Conservation (phyloP, 2,329 filamentous ascomycete genomes). For the Monosporascus sp. region DNA sequence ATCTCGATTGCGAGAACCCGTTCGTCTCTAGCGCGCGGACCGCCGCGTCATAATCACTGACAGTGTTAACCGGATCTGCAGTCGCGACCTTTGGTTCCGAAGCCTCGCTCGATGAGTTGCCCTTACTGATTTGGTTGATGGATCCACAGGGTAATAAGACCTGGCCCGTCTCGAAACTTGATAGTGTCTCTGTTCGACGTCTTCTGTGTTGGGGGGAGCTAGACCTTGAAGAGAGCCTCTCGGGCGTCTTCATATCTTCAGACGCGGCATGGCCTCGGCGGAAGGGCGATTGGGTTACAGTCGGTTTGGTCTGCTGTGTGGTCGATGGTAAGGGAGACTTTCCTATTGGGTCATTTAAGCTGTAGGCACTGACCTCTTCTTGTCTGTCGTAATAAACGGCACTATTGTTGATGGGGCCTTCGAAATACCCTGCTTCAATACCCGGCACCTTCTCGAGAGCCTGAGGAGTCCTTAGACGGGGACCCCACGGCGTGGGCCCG, state of each 20-base stretch:
- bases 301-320: slow-evolving; percentile 5
- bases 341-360: neutral
- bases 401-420: neutral
- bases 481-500: neutral
- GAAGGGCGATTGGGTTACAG: slow-evolving; percentile 8
- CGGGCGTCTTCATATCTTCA: neutral
- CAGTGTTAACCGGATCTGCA: neutral
- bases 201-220: neutral
- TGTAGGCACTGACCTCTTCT: neutral
- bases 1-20: slow-evolving; percentile 20
- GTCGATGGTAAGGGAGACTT: slow-evolving; percentile 6
- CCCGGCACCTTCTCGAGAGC: neutral
- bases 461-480: neutral
- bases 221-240: neutral
- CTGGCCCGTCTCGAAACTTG: neutral
- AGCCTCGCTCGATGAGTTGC: neutral
- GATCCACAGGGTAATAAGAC: neutral
- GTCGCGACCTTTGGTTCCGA: neutral
- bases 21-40: neutral
- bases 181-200: neutral
- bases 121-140: neutral
- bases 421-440: neutral
- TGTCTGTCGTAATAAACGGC: neutral
- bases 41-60: neutral
- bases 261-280: slow-evolving; percentile 5